Evolutionary conservation across 257 asterid species (phyloP).

Genomic region (Solanum chilense): DNA sequence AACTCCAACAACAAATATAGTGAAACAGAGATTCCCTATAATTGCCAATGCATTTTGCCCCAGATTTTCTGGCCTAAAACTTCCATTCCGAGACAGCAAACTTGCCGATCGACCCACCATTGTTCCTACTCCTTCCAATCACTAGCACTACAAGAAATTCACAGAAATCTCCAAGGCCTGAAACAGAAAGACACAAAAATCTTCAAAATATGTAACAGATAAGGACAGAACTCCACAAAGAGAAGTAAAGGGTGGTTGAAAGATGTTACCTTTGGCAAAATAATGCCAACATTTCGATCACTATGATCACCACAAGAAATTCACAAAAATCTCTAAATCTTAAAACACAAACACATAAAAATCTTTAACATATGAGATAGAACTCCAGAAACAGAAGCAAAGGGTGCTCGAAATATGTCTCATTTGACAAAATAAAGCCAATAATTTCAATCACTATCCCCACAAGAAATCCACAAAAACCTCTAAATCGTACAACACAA

Average conservation of each 20-base stretch:
- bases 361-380: not conserved
- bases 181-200: not conserved
- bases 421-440: not conserved
- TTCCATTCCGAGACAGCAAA: constrained; percentile 29
- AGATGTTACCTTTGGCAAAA: not conserved
- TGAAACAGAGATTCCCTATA: constrained; percentile 55
- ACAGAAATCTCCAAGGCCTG: not conserved
- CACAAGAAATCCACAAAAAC: not conserved
- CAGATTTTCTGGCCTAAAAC: constrained; percentile 58
- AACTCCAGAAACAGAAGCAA: not conserved
- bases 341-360: not conserved
- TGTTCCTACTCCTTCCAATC: constrained; percentile 2
- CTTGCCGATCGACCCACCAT: constrained; percentile 39
- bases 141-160: not conserved
- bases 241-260: not conserved
- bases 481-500: not conserved
- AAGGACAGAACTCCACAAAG: not conserved
- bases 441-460: not conserved
- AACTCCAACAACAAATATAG: constrained; percentile 45
- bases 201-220: not conserved
- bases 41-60: constrained; percentile 59
- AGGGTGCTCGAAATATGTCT: not conserved
- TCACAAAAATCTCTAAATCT: not conserved
- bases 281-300: not conserved
- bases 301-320: not conserved